Evolutionary conservation across 208 protist species (phyloP).

Genomic region (Endotrypanum monterogeii): DNA sequence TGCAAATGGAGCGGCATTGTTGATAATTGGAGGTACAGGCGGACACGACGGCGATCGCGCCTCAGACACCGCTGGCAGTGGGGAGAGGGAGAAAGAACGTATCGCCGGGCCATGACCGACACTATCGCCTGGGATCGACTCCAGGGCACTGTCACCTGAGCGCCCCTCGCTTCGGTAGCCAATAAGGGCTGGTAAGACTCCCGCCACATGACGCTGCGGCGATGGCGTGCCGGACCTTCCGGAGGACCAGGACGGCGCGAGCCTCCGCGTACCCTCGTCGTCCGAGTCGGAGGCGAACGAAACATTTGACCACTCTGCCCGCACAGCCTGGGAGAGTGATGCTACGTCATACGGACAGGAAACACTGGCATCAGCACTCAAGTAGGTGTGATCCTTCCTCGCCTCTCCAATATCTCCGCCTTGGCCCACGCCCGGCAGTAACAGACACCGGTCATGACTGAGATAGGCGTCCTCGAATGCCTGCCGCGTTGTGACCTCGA

Average conservation of each 20-base stretch:
- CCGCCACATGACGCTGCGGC: background rate
- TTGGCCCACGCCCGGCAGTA: conserved; percentile 11
- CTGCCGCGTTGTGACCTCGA: conserved; percentile 55
- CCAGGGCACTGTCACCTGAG: background rate
- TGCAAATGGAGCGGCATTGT: background rate
- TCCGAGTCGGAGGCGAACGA: conserved; percentile 7
- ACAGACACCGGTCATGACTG: conserved; percentile 38
- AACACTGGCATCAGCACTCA: background rate
- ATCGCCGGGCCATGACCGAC: background rate
- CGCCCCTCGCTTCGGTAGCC: conserved; percentile 18
- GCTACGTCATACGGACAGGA: conserved; percentile 40
- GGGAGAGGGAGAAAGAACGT: background rate
- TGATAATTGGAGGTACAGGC: background rate
- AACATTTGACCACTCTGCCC: conserved; percentile 26
- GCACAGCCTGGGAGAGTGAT: conserved; percentile 37
- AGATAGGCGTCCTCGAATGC: conserved; percentile 60
- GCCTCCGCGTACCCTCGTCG: background rate
- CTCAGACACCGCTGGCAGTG: background rate
- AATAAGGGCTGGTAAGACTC: background rate
- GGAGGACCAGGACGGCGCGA: background rate
- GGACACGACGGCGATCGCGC: background rate
- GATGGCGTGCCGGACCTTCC: conserved; percentile 5
- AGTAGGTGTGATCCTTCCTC: conserved; percentile 1
- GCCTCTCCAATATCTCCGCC: conserved; percentile 12
- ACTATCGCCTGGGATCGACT: background rate